phyloP scores from a whole-genome alignment of 2,329 filamentous ascomycete genomes.

The Myriosclerotinia curreyana region DNA sequence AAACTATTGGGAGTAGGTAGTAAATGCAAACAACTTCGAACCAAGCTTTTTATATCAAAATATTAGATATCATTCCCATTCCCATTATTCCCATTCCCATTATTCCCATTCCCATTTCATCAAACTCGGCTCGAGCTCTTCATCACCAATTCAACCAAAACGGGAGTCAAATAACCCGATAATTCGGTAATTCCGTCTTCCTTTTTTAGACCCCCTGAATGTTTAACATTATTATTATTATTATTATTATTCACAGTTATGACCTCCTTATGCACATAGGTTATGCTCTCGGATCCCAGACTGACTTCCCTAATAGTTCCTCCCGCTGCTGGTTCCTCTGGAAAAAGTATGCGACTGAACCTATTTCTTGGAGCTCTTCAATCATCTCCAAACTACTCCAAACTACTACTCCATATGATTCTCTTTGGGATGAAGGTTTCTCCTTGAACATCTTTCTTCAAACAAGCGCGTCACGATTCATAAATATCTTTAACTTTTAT shows the following conservation, averaged over 20 bases:
- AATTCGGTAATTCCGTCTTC: constrained; percentile 1
- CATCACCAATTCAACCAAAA: neutral
- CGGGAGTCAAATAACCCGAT: constrained; percentile 1
- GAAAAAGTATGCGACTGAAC: neutral
- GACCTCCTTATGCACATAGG: no score
- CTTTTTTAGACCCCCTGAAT: constrained; percentile 7
- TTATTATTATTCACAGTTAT: no score
- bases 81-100: no score
- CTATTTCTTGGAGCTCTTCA: no score
- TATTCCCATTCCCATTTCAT: no score
- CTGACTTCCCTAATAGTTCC: neutral
- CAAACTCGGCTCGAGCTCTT: neutral
- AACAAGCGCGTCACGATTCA: neutral
- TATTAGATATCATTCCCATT: no score
- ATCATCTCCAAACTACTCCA: neutral
- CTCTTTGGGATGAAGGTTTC: constrained; percentile 4
- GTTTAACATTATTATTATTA: constrained; percentile 7
- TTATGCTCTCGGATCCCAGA: neutral
- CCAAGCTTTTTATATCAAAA: neutral
- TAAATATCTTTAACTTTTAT: neutral
- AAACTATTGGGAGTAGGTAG: neutral
- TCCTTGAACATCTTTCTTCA: neutral
- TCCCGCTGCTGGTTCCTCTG: constrained; percentile 4
- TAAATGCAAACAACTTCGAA: neutral
- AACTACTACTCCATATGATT: no score